These are phyloP conservation scores for Canariomyces notabilis DNA, from an alignment of 2,329 filamentous ascomycete genomes.

Conservation along the genomic window DNA sequence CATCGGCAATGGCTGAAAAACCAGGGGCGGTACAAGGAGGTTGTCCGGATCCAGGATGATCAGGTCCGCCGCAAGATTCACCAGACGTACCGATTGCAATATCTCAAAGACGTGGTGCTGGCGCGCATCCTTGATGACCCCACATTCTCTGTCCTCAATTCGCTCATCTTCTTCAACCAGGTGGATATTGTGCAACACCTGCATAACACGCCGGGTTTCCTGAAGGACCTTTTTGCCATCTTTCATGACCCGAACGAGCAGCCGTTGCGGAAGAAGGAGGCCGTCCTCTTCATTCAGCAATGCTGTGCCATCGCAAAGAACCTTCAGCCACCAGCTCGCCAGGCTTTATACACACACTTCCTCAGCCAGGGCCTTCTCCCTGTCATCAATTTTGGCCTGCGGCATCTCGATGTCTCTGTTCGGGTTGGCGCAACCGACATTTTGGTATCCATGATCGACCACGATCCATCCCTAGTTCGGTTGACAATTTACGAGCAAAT, in stretches of 20 bases:
- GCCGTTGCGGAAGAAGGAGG: conserved; percentile 78
- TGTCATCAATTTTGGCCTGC: conserved; percentile 87
- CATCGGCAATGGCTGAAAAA: conserved; percentile 90
- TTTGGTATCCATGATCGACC: conserved; percentile 87
- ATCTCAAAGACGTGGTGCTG: conserved; percentile 96
- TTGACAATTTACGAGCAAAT: conserved; percentile 90
- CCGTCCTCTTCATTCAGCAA: conserved; percentile 93
- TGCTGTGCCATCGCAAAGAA: conserved; percentile 94
- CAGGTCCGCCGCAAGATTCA: conserved; percentile 85
- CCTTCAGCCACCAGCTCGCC: conserved; percentile 75
- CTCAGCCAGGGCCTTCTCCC: conserved; percentile 79
- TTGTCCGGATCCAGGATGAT: conserved; percentile 83
- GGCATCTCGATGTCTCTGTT: conserved; percentile 76
- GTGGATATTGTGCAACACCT: conserved; percentile 95
- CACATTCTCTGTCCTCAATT: conserved; percentile 95
- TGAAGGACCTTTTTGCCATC: conserved; percentile 82
- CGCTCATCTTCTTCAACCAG: conserved; percentile 97
- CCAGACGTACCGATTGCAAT: conserved; percentile 91
- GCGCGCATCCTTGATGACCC: conserved; percentile 95
- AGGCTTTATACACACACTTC: conserved; percentile 84
- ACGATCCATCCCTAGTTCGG: conserved; percentile 91
- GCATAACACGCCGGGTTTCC: conserved; percentile 72
- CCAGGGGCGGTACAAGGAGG: conserved; percentile 89
- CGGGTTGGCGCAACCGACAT: conserved; percentile 92
- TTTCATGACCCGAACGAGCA: conserved; percentile 64